Conservation (phyloP, 2,329 filamentous ascomycete genomes). For the Didymella pomorum region DNA sequence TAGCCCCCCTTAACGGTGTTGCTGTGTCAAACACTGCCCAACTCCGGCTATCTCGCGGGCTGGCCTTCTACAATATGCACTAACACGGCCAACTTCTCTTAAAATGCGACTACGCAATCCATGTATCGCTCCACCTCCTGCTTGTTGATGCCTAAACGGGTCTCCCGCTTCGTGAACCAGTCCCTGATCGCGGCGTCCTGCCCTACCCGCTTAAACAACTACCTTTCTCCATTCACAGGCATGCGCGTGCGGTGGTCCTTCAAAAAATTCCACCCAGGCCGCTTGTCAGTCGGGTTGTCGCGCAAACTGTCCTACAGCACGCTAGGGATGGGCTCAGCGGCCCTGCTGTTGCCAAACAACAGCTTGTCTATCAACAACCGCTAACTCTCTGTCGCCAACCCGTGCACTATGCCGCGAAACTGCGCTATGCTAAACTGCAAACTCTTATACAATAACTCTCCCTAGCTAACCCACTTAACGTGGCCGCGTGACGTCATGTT, state of each 20-base stretch:
- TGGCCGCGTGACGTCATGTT: constrained; percentile 22
- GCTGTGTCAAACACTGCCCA: constrained; percentile 18
- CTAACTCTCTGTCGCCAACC: constrained; percentile 4
- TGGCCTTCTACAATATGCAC: too few relatives aligned
- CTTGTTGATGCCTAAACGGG: too few relatives aligned
- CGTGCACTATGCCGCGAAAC: constrained; percentile 20
- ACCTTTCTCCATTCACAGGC: too few relatives aligned
- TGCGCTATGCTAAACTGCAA: constrained; percentile 20
- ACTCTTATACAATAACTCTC: constrained; percentile 22
- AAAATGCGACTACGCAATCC: constrained; percentile 15
- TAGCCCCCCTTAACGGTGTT: constrained; percentile 22
- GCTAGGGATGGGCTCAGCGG: background rate
- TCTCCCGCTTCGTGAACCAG: too few relatives aligned
- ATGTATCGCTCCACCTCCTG: constrained; percentile 1
- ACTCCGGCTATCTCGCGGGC: constrained; percentile 19
- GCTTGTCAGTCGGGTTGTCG: constrained; percentile 19
- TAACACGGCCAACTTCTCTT: constrained; percentile 33
- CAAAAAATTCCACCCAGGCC: too few relatives aligned
- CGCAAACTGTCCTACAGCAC: constrained; percentile 10
- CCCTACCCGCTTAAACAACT: too few relatives aligned
- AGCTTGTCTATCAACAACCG: constrained; percentile 1
- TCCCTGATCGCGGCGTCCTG: too few relatives aligned
- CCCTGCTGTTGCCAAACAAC: too few relatives aligned
- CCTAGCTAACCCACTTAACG: constrained; percentile 9
- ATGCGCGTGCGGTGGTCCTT: too few relatives aligned